Evolutionary conservation across 2,329 filamentous ascomycete species (phyloP).

Genomic region (Fusarium pilosicola): DNA sequence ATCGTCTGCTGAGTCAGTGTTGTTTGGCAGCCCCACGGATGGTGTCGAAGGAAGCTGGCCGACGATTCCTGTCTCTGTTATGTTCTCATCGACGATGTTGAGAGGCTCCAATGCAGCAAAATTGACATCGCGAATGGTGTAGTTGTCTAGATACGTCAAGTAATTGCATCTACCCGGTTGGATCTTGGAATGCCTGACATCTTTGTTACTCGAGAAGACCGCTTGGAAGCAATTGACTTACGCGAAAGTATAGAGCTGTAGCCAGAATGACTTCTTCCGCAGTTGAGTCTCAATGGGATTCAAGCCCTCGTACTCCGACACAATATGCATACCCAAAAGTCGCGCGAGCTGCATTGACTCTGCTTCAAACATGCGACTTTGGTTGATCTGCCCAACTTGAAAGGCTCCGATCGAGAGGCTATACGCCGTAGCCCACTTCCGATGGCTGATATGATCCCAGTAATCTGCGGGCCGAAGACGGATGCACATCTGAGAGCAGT

Average conservation of each 20-base stretch:
- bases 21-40: background rate
- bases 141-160: background rate
- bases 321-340: background rate
- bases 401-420: background rate
- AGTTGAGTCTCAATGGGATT: background rate
- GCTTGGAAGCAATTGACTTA: background rate
- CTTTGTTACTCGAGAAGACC: rapidly evolving
- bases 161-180: background rate
- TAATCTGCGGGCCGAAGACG: background rate
- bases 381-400: background rate
- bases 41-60: background rate
- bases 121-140: background rate
- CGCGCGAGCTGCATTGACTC: background rate
- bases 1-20: background rate
- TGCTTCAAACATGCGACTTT: background rate
- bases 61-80: background rate
- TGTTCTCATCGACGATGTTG: background rate
- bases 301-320: background rate
- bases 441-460: slow-evolving; percentile 12
- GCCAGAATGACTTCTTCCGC: background rate
- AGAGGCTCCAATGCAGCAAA: background rate
- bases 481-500: background rate
- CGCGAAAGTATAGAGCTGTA: background rate
- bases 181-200: background rate
- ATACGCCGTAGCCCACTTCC: background rate